These are phyloP conservation scores for Talaromyces thailandensis DNA, from an alignment of 495 filamentous ascomycete genomes.

Conservation along the genomic window DNA sequence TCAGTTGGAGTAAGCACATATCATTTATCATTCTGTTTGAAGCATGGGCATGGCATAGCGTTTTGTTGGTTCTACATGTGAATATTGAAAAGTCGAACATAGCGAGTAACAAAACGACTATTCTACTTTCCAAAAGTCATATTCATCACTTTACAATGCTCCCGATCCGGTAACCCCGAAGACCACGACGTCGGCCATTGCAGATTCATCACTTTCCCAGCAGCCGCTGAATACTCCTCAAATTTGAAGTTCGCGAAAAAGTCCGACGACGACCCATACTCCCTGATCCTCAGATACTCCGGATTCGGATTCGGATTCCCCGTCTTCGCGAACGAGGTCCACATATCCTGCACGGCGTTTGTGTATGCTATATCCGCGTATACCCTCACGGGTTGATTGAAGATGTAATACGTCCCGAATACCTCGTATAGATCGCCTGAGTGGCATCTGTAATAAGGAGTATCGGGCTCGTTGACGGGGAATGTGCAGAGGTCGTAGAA, in stretches of 20 bases:
- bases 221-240: neutral
- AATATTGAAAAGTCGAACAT: neutral
- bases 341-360: conserved; percentile 3
- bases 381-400: conserved; percentile 5
- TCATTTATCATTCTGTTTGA: neutral
- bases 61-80: neutral
- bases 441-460: conserved; percentile 2
- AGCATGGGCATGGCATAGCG: neutral
- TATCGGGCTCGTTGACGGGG: neutral
- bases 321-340: conserved; percentile 4
- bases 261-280: neutral
- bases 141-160: neutral
- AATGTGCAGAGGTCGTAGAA: conserved; percentile 5
- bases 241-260: neutral
- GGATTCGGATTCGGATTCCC: conserved; percentile 3
- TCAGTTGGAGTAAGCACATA: neutral
- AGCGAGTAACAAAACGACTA: neutral
- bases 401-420: conserved; percentile 5
- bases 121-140: neutral
- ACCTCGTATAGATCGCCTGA: conserved; percentile 5
- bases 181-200: conserved; percentile 1
- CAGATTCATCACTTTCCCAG: neutral
- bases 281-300: neutral
- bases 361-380: conserved; percentile 5
- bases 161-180: neutral